These are phyloP conservation scores for Populus davidiana DNA, from an alignment of 345 rosid genomes.

Conservation along the genomic window DNA sequence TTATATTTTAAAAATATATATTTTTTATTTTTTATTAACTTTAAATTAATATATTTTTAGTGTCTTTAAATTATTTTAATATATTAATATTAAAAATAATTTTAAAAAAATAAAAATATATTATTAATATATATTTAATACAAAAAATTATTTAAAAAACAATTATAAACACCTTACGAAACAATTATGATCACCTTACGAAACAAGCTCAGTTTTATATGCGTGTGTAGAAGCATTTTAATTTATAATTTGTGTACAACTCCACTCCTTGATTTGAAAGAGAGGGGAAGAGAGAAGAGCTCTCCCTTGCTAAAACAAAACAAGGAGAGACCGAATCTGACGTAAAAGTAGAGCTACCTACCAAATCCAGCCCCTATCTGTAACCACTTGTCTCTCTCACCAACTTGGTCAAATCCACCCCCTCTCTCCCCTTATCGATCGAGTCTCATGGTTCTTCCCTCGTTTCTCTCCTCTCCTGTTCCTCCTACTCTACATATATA, in stretches of 20 bases:
- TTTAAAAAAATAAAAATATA: too few species aligned
- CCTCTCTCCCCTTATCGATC: conserved; percentile 6
- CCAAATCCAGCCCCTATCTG: conserved; percentile 45
- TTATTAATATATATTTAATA: too few species aligned
- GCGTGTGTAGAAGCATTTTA: background rate
- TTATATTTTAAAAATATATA: too few species aligned
- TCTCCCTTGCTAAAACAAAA: background rate
- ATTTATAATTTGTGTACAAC: background rate
- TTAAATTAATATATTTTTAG: too few species aligned
- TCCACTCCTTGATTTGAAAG: background rate
- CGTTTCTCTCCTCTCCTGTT: conserved; percentile 3
- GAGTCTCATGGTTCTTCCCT: conserved; percentile 16
- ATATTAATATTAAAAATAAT: too few species aligned
- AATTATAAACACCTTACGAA: too few species aligned
- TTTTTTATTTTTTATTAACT: too few species aligned
- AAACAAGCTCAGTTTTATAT: too few species aligned
- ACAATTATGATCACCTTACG: too few species aligned
- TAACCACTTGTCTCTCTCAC: conserved; percentile 56
- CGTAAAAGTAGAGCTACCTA: conserved; percentile 52
- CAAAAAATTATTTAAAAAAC: too few species aligned
- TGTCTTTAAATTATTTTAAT: too few species aligned
- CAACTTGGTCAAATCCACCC: conserved; percentile 48
- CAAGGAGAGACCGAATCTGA: conserved; percentile 30
- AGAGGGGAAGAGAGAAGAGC: background rate
- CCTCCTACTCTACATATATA: background rate